These are phyloP conservation scores for Crithidia acanthocephali DNA, from an alignment of 208 protist species.

Conservation along the genomic window DNA sequence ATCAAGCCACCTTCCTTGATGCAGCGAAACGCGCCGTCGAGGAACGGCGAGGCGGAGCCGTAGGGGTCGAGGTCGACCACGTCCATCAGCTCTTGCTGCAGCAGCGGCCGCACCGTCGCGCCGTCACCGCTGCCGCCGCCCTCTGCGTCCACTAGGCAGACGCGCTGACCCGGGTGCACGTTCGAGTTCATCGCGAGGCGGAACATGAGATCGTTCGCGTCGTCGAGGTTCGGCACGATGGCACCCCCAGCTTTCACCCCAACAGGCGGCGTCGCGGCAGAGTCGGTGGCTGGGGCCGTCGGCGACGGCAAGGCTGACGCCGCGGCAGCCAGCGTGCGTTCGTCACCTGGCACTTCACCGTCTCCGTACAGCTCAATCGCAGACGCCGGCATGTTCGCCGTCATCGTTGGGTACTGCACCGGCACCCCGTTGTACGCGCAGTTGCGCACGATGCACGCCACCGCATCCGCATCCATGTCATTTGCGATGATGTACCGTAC, in stretches of 20 bases:
- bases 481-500: constrained; percentile 98
- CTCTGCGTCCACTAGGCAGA: constrained; percentile 37
- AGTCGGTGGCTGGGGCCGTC: too few species aligned
- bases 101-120: constrained; percentile 41
- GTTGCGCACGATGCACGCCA: constrained; percentile 96
- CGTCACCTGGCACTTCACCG: neutral
- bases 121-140: neutral
- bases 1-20: constrained; percentile 98
- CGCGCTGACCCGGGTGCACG: constrained; percentile 51
- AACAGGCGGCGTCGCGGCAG: constrained; percentile 1
- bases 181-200: constrained; percentile 70
- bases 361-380: constrained; percentile 37
- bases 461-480: constrained; percentile 96
- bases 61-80: constrained; percentile 99
- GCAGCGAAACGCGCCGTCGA: constrained; percentile 96
- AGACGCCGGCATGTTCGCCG: constrained; percentile 80
- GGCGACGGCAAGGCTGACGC: too few species aligned
- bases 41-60: constrained; percentile 97
- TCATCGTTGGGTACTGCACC: constrained; percentile 50
- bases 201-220: constrained; percentile 94
- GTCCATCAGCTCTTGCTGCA: constrained; percentile 94
- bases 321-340: neutral
- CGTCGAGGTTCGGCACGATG: constrained; percentile 92
- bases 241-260: constrained; percentile 56
- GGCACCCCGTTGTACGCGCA: constrained; percentile 95